A percentile compares a stretch with the other conserved stretches of the same genome.
phyloP scores from a whole-genome alignment of 2,329 filamentous ascomycete species.

The Podosphaera xanthii region DNA sequence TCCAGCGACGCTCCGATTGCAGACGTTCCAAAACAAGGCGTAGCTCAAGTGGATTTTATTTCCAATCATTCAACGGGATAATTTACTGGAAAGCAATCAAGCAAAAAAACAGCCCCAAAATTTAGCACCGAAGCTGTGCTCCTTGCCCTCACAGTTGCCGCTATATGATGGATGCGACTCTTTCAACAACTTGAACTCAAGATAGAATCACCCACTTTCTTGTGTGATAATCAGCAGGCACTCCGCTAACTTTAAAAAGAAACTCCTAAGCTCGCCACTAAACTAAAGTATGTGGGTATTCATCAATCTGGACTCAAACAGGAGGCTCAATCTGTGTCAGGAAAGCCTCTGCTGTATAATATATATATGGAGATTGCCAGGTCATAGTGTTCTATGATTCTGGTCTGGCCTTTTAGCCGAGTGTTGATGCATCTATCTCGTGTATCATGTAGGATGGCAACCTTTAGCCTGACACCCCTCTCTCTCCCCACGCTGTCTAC shows the following conservation, averaged over 20 bases:
- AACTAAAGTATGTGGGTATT: conserved; percentile 1
- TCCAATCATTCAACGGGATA: neutral
- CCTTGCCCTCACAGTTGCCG: neutral
- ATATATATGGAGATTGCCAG: too few species aligned
- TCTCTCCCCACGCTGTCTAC: too few species aligned
- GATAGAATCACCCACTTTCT: neutral
- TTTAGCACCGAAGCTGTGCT: neutral
- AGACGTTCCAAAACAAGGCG: neutral
- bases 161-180: neutral
- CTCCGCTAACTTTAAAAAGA: conserved; percentile 4
- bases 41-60: neutral
- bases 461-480: too few species aligned
- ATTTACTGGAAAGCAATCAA: neutral
- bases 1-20: neutral
- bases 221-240: neutral
- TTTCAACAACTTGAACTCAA: neutral
- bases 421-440: too few species aligned
- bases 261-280: conserved; percentile 4
- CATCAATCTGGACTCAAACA: conserved; percentile 4
- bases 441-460: too few species aligned
- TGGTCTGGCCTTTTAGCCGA: too few species aligned
- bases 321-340: conserved; percentile 6
- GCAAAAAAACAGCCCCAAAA: neutral
- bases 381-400: too few species aligned
- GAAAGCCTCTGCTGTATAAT: too few species aligned